phyloP scores from a whole-genome alignment of 805 yeast genomes.

The Metschnikowia gelsemii region DNA sequence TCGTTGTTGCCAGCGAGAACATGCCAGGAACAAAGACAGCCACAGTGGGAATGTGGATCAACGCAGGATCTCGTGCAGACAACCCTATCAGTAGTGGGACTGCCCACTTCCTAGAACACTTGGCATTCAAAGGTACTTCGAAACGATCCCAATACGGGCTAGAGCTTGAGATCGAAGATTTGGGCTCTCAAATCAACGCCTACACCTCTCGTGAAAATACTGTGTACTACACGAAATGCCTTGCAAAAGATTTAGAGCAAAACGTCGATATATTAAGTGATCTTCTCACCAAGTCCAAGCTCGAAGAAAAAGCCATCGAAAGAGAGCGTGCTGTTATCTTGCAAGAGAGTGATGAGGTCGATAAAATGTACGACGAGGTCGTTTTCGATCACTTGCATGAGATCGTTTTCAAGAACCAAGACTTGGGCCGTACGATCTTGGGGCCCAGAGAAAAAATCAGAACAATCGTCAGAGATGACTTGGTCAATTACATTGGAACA shows the following conservation, averaged over 20 bases:
- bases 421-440: constrained; percentile 91
- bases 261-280: constrained; percentile 88
- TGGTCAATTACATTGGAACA: constrained; percentile 72
- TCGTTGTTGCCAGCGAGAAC: constrained; percentile 88
- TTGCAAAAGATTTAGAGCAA: constrained; percentile 75
- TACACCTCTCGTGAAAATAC: constrained; percentile 97
- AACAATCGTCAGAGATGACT: constrained; percentile 72
- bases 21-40: constrained; percentile 90
- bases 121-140: constrained; percentile 93
- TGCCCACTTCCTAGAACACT: constrained; percentile 95
- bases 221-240: constrained; percentile 90
- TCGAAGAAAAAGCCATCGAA: constrained; percentile 83
- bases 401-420: constrained; percentile 85
- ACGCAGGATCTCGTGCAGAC: constrained; percentile 98
- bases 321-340: constrained; percentile 95
- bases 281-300: constrained; percentile 79
- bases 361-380: constrained; percentile 97
- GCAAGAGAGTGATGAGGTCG: constrained; percentile 96
- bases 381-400: constrained; percentile 96
- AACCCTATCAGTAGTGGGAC: constrained; percentile 84
- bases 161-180: constrained; percentile 91
- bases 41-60: constrained; percentile 97
- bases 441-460: constrained; percentile 91
- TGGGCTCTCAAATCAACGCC: constrained; percentile 98
- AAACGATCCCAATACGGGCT: constrained; percentile 75